A percentile compares a stretch with the other conserved stretches of the same genome.
These are phyloP conservation scores for Paracoccidioides brasiliensis DNA, from an alignment of 2,329 filamentous ascomycete genomes.

Conservation along the genomic window DNA sequence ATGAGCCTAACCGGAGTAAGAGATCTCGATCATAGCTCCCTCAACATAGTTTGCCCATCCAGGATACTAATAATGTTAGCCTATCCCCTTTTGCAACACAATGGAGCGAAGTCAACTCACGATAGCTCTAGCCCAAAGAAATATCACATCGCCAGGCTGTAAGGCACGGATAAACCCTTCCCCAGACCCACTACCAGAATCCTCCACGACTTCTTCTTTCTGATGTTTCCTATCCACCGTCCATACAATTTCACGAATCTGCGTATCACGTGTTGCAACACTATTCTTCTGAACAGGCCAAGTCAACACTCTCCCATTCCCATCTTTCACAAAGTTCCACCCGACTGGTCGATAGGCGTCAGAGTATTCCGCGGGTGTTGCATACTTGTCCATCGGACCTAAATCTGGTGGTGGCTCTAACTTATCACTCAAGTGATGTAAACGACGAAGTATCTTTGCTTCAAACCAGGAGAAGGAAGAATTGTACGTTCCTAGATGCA, in stretches of 20 bases:
- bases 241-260: background rate
- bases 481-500: constrained; percentile 1
- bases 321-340: constrained; percentile 1
- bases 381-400: background rate
- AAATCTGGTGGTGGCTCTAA: background rate
- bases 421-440: background rate
- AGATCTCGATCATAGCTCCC: background rate
- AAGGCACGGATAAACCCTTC: background rate
- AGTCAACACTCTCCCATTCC: background rate
- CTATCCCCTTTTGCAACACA: background rate
- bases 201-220: background rate
- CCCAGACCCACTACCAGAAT: background rate
- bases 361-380: background rate
- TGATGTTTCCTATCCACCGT: background rate
- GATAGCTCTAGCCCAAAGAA: constrained; percentile 2
- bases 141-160: constrained; percentile 1
- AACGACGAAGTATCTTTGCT: background rate
- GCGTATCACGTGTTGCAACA: background rate
- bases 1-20: background rate
- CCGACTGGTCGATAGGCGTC: background rate
- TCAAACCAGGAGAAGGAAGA: constrained; percentile 1
- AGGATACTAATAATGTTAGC: constrained; percentile 1
- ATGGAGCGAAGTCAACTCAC: background rate
- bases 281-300: background rate
- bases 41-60: constrained; percentile 1